Percentiles rank a stretch among this genome's conserved stretches.
Evolutionary conservation across 1,284 basidiomycete species (phyloP).

Genomic region (Ceratobasidium sp.): DNA sequence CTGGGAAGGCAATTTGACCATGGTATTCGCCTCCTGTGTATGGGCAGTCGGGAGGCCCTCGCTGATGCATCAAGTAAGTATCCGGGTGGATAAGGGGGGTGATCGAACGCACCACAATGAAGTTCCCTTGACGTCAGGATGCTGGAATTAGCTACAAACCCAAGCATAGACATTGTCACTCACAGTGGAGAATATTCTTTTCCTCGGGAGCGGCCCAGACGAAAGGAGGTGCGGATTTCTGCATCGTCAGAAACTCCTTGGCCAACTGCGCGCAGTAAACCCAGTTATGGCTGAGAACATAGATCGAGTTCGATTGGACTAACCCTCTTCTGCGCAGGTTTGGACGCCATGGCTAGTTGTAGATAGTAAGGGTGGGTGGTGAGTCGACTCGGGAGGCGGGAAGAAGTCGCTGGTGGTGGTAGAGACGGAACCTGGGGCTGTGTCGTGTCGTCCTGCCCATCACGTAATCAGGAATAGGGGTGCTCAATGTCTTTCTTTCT

Average conservation of each 20-base stretch:
- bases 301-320: constrained; percentile 50
- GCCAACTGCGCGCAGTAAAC: constrained; percentile 64
- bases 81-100: constrained; percentile 5
- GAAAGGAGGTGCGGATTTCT: constrained; percentile 92
- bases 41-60: constrained; percentile 92
- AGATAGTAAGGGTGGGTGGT: background rate
- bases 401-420: constrained; percentile 23
- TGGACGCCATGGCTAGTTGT: constrained; percentile 71
- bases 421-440: constrained; percentile 28
- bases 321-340: constrained; percentile 85
- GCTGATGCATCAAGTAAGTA: constrained; percentile 60
- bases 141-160: constrained; percentile 17
- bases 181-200: constrained; percentile 92
- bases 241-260: constrained; percentile 94
- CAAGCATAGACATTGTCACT: constrained; percentile 52
- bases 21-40: constrained; percentile 95
- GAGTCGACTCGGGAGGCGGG: background rate
- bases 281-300: background rate
- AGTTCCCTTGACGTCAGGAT: constrained; percentile 74
- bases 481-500: constrained; percentile 1
- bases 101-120: constrained; percentile 74
- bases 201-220: constrained; percentile 94
- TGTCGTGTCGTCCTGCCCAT: constrained; percentile 13
- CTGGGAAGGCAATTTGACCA: constrained; percentile 86
- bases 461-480: constrained; percentile 28